Evolutionary conservation across 805 yeast species (phyloP), one percentile per base, ranked within the genome.

Genomic region (Lipomyces yamadae): DNA sequence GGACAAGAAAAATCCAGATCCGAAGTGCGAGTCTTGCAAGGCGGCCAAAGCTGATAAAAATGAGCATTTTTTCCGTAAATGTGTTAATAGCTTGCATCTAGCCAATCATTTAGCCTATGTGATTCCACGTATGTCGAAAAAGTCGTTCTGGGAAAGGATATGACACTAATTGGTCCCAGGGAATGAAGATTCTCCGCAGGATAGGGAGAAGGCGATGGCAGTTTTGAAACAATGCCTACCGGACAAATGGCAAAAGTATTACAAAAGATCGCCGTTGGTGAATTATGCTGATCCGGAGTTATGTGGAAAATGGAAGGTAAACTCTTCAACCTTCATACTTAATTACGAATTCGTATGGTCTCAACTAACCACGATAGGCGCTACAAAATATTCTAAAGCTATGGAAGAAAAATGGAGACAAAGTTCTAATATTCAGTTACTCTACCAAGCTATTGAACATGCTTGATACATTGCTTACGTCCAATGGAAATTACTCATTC

Each of bases 271-370:
- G 11, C 69, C 69, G n/a, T 34, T 66, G 6, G n/a, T 65, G 10
- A 68, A 68, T 52, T 58, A 60, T 53, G 48, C 65, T 32, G 69
- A 68, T 50, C 67, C 71, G 8, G 61, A 62, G n/a, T 34, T 68
- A 3, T 66, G 69, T 37, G 69, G 71, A 33, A 68, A 68, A 57
- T 68, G 69, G 71, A 63, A 35, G 52, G 61, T 57, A 33, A 55
- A 24, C 24, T 24, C 24, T 24, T 24, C 24, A 24, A 24, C 24
- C 35, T 37, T 18, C 29, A 24, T 42, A 10, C 13, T 13, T 29
- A n/a, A 32, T n/a, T 0, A n/a, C 24, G 5, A 3, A 8, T 32
- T 18, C 37, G n/a, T 15, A 13, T 42, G n/a, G 8, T 24, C 1
- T 42, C 48, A 15, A 42, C 48, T 54, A 34, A 48, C 10, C 4